A percentile compares a stretch with the other conserved stretches of the same genome.
Evolutionary conservation across 352 stramenopile species (phyloP).

Genomic region (Phytophthora idaei): DNA sequence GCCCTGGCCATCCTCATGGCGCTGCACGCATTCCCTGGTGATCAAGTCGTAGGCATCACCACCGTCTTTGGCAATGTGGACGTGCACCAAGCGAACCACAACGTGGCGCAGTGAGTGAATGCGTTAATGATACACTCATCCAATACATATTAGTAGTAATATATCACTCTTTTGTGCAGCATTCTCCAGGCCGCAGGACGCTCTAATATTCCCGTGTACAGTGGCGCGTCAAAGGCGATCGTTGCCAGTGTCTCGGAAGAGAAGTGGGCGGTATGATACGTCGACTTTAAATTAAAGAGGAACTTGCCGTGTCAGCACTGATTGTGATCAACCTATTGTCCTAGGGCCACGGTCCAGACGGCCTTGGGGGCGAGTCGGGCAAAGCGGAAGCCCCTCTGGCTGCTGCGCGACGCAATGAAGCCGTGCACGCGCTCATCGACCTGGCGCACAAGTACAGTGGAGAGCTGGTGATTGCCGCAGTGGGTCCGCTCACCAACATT

Average conservation of each 20-base stretch:
- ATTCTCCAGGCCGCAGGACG: conserved; percentile 64
- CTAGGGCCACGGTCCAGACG: conserved; percentile 74
- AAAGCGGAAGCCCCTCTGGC: conserved; percentile 36
- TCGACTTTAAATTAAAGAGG: background rate
- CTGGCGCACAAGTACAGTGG: conserved; percentile 57
- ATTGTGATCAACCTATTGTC: background rate
- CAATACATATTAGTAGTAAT: background rate
- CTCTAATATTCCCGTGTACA: conserved; percentile 62
- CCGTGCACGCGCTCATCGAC: conserved; percentile 70
- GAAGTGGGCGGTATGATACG: conserved; percentile 51
- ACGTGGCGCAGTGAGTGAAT: conserved; percentile 69
- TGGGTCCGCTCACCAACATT: conserved; percentile 83
- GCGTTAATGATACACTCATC: background rate
- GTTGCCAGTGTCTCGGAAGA: conserved; percentile 67
- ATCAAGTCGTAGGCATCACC: conserved; percentile 69
- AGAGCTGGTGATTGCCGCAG: conserved; percentile 75
- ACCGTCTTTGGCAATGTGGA: conserved; percentile 88
- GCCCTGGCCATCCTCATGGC: conserved; percentile 76
- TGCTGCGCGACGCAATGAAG: conserved; percentile 57
- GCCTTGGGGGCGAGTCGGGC: conserved; percentile 63
- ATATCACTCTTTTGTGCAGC: conserved; percentile 30
- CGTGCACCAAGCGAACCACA: conserved; percentile 82
- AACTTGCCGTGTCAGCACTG: background rate
- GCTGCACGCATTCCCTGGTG: conserved; percentile 61
- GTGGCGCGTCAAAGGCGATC: conserved; percentile 68